Percentiles rank a stretch among this genome's conserved stretches.
Evolutionary conservation across 495 filamentous ascomycete genomes (phyloP).

Genomic region (Cryomyces antarcticus): DNA sequence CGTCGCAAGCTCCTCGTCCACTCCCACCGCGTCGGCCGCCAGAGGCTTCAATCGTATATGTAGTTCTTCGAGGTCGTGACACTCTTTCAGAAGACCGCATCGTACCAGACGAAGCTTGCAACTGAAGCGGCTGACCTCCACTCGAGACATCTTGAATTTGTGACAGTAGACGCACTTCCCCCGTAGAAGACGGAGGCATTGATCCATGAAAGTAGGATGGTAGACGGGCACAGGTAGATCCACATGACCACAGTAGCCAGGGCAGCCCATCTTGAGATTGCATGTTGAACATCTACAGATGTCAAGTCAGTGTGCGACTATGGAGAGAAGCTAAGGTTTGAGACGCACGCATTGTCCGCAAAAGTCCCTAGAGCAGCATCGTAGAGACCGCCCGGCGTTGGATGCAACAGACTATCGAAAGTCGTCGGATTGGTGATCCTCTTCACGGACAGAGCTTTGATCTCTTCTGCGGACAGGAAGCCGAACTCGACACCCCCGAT

Average conservation of each 20-base stretch:
- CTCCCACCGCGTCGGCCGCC: constrained; percentile 3
- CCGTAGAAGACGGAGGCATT: constrained; percentile 61
- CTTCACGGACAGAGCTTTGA: constrained; percentile 76
- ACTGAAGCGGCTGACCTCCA: constrained; percentile 48
- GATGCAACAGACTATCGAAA: constrained; percentile 72
- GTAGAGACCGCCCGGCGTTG: constrained; percentile 73
- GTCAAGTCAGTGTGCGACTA: neutral
- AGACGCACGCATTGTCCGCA: constrained; percentile 45
- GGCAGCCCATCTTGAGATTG: constrained; percentile 58
- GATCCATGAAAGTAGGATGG: constrained; percentile 85
- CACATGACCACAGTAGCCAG: constrained; percentile 88
- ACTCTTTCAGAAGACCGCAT: constrained; percentile 59
- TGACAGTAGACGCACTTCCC: constrained; percentile 82
- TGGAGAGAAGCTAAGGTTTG: neutral
- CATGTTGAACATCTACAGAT: constrained; percentile 67
- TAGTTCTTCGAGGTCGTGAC: constrained; percentile 38
- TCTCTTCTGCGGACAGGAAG: constrained; percentile 59
- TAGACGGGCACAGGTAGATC: constrained; percentile 84
- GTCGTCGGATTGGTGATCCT: constrained; percentile 75
- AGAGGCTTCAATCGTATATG: too few relatives aligned
- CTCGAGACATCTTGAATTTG: constrained; percentile 51
- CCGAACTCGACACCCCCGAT: constrained; percentile 81
- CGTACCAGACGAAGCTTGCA: constrained; percentile 81
- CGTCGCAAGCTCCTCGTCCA: constrained; percentile 22
- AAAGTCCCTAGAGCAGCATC: constrained; percentile 86